A percentile compares a stretch with the other conserved stretches of the same genome.
Conservation (phyloP, 1,284 basidiomycete species). For the Mrakiaceae sp. region DNA sequence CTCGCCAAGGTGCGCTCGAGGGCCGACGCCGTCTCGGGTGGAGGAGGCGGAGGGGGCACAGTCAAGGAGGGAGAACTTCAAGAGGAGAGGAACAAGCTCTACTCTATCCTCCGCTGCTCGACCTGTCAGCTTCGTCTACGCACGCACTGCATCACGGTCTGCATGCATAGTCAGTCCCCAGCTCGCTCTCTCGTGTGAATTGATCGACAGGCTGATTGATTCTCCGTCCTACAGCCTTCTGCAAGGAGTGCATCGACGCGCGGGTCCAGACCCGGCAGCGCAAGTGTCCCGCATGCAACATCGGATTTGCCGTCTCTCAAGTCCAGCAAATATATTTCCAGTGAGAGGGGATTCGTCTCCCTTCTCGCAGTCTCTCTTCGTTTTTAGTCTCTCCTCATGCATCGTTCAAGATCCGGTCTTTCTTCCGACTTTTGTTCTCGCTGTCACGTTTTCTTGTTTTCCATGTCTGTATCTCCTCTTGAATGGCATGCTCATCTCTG, state of each 20-base stretch:
- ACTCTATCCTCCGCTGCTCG: constrained; percentile 78
- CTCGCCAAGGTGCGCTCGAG: constrained; percentile 31
- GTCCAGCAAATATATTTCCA: constrained; percentile 6
- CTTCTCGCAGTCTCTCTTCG: too few relatives aligned
- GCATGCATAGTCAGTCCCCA: constrained; percentile 71
- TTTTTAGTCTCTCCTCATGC: too few relatives aligned
- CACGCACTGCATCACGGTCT: constrained; percentile 78
- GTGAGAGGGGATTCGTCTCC: too few relatives aligned
- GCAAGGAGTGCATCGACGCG: constrained; percentile 72
- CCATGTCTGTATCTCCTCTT: too few relatives aligned
- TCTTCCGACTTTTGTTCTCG: too few relatives aligned
- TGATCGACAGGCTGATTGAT: constrained; percentile 13
- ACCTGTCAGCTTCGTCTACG: constrained; percentile 79
- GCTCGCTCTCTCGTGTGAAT: background rate
- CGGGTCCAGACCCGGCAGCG: constrained; percentile 83
- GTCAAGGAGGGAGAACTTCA: constrained; percentile 42
- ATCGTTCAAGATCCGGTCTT: too few relatives aligned
- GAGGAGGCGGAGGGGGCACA: constrained; percentile 20
- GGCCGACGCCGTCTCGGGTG: constrained; percentile 26
- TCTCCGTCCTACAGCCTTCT: constrained; percentile 53
- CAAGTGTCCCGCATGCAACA: constrained; percentile 86
- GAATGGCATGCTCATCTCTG: too few relatives aligned
- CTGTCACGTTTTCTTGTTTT: too few relatives aligned
- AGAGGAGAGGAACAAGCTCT: constrained; percentile 49
- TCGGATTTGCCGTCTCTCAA: constrained; percentile 51